phyloP scores from a whole-genome alignment of 805 yeast genomes.

The Kurtzmaniella fragi region DNA sequence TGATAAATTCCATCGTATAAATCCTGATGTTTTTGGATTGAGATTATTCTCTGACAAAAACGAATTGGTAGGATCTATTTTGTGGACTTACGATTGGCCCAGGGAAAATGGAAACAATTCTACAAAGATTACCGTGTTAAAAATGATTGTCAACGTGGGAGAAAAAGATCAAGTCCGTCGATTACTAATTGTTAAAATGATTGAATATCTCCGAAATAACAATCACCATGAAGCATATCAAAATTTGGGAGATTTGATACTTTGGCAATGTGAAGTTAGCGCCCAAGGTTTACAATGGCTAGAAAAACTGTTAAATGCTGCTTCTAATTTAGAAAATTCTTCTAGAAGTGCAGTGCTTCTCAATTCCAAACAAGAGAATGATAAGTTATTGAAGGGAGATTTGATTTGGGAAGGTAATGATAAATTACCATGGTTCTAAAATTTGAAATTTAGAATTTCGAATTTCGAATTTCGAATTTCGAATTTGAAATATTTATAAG shows the following conservation, averaged over 20 bases:
- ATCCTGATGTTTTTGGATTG: conserved; percentile 31
- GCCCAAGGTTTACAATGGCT: conserved; percentile 11
- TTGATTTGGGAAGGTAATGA: conserved; percentile 38
- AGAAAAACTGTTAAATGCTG: conserved; percentile 10
- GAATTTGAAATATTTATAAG: no score
- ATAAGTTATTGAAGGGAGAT: conserved; percentile 17
- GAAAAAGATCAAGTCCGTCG: conserved; percentile 12
- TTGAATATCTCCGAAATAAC: conserved; percentile 5
- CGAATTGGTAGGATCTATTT: conserved; percentile 21
- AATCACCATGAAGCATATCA: conserved; percentile 2
- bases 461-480: background rate
- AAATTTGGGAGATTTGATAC: conserved; percentile 11
- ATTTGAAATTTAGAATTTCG: background rate
- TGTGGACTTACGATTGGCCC: conserved; percentile 37
- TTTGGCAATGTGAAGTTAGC: conserved; percentile 33
- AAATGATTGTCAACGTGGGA: conserved; percentile 17
- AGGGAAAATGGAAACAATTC: conserved; percentile 3
- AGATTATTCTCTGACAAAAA: conserved; percentile 12
- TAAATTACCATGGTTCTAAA: conserved; percentile 39
- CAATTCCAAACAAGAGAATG: conserved; percentile 20
- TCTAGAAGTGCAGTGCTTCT: conserved; percentile 33
- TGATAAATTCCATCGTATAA: conserved; percentile 15
- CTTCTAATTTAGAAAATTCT: conserved; percentile 24
- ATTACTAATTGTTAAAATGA: conserved; percentile 10
- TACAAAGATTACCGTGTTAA: conserved; percentile 24